Evolutionary conservation across 768 basidiomycete genomes (phyloP).

Genomic region (Tulasnella sp.): DNA sequence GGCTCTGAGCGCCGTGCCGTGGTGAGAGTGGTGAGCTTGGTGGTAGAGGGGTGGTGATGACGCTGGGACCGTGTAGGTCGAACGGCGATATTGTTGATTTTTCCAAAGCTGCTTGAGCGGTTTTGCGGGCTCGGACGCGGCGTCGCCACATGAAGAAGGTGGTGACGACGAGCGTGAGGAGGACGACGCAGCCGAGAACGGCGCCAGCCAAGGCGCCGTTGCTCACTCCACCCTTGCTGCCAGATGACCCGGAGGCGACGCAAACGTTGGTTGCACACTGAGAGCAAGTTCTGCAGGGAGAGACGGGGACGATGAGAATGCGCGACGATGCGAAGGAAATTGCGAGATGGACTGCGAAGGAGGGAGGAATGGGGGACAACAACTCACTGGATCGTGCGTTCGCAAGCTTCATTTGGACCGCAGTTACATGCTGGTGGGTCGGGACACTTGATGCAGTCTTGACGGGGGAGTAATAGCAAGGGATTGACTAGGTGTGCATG

Average conservation of each 20-base stretch:
- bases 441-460: conserved; percentile 22
- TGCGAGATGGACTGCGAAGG: neutral
- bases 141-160: conserved; percentile 28
- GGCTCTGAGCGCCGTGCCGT: neutral
- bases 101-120: conserved; percentile 20
- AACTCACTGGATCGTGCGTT: conserved; percentile 21
- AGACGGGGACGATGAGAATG: neutral
- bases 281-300: conserved; percentile 15
- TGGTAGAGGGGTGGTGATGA: conserved; percentile 6
- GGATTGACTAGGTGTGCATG: neutral
- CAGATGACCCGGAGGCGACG: conserved; percentile 8
- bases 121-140: conserved; percentile 1
- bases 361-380: neutral
- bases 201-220: conserved; percentile 28
- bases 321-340: neutral
- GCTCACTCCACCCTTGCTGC: conserved; percentile 14
- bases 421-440: conserved; percentile 21
- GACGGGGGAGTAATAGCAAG: conserved; percentile 15
- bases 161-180: conserved; percentile 28
- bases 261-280: conserved; percentile 21
- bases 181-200: conserved; percentile 28
- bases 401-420: conserved; percentile 13
- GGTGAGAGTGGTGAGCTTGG: neutral
- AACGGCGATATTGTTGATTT: conserved; percentile 22
- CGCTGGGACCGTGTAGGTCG: conserved; percentile 23